Evolutionary conservation across 2,329 filamentous ascomycete genomes (phyloP), one percentile per base, ranked within the genome.

Genomic region (Aureobasidium zeae): DNA sequence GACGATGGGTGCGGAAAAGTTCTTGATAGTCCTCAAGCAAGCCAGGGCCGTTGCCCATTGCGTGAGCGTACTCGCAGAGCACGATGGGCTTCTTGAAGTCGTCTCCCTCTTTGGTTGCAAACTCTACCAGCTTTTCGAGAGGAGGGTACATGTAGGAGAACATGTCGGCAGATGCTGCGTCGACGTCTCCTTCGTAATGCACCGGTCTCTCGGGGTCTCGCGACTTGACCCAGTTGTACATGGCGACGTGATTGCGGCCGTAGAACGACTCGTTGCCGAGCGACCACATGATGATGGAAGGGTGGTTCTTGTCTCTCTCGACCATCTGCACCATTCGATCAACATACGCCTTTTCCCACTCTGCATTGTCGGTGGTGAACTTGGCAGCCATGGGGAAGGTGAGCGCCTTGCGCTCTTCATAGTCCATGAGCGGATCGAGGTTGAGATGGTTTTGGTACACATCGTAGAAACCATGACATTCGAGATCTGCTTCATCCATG

Each of bases 11-110:
- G 22, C 73, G 71, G 62, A 84, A 86, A 0, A 71, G 68, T 29
- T 77, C 67, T 36, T 81, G 68, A 48, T 86, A 86, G 48, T 84
- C 81, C 48, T 80, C 72, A 9, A 86, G 67, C 24, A 73, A 74
- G 1, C 82, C 81, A 0, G 82, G 82, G 0, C 80, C 81, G 52
- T 85, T 86, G 5, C 82, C 82, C 81, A 86, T 85, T 1, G 82
- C 79, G 53, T 74, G 71, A 0, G 63, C 67, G 46, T 68, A 75
- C 52, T 75, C 72, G 48, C 71, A 74, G 3, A 72, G 66, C 1
- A 83, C 63, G 1, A 82, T 61, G 0, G 77, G 77, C 59, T 82
- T 63, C 35, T 53, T 59, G 45, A 3, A 45, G 31, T 46, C 52
- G 54, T 59, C 46, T 24, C 59, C 45, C 28, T 66, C 57, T 30